Conservation (phyloP, 129 eudicot genomes). For the Pittosporum tobira region DNA sequence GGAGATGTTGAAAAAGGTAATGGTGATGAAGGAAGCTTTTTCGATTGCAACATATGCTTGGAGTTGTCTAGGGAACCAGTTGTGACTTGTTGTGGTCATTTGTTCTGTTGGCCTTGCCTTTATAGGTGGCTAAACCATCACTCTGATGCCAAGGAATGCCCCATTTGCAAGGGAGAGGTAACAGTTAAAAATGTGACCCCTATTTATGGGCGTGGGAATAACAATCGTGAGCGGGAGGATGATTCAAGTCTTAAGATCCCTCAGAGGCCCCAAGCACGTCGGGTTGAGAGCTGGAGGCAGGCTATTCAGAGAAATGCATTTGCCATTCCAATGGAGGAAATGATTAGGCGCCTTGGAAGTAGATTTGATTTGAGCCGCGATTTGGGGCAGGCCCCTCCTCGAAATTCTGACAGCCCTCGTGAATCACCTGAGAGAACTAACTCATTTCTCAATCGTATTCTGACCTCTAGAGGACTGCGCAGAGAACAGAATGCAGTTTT, state of each 20-base stretch:
- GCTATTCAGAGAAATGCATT: constrained; percentile 55
- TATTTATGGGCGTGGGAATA: constrained; percentile 61
- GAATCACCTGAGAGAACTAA: constrained; percentile 37
- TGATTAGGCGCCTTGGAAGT: constrained; percentile 74
- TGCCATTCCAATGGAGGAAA: constrained; percentile 72
- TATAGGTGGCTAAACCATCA: constrained; percentile 76
- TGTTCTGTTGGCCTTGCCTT: constrained; percentile 94
- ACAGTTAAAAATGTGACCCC: constrained; percentile 68
- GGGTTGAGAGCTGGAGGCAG: constrained; percentile 83
- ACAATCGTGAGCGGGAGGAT: constrained; percentile 22
- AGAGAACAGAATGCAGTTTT: constrained; percentile 32
- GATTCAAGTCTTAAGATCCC: constrained; percentile 62
- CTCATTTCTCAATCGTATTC: constrained; percentile 43
- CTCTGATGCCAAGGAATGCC: constrained; percentile 78
- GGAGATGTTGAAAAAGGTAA: constrained; percentile 39
- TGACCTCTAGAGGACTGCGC: constrained; percentile 58
- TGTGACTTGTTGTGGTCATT: constrained; percentile 92
- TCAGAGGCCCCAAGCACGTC: constrained; percentile 54
- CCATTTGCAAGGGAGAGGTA: constrained; percentile 94
- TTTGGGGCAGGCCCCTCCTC: constrained; percentile 33
- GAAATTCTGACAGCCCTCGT: constrained; percentile 28
- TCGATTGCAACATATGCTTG: constrained; percentile 87
- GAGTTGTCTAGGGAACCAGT: constrained; percentile 89
- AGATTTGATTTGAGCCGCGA: constrained; percentile 70
- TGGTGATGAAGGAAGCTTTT: constrained; percentile 51